Evolutionary conservation across 2,329 filamentous ascomycete species (phyloP), one percentile per base, ranked within the genome.

Genomic region (Chaetomium strumarium): DNA sequence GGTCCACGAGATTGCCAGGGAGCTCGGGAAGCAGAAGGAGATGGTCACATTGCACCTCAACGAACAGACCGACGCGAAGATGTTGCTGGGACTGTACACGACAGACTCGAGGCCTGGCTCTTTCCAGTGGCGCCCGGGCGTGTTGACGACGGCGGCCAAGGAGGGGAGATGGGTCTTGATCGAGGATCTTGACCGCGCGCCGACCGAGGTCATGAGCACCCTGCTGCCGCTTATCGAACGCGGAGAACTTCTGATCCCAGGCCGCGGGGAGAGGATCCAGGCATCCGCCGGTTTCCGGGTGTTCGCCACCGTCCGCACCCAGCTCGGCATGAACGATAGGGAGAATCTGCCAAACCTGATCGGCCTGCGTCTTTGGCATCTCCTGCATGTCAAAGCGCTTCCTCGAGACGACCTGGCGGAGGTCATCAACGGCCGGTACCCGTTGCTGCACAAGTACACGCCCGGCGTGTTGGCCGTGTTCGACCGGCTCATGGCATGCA

Each of bases 161-260:
- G 92, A 99, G 73, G 95, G 93, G 14, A 81, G 92, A 64, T 99
- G 93, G 95, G 88, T 99, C 7, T 76, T 99, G 59, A 95, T 99
- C 54, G 95, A 99, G 69, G 95, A 99, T 68, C 77, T 99, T 38
- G 91, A 99, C 66, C 84, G 92, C 57, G 93, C 93, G 11, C 93
- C 95, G 5, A 92, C 89, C 59, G 93, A 99, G 69, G 88, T 99
- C 44, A 84, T 99, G 68, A 95, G 92, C 66, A 90, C 91, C 13
- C 79, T 99, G 29, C 76, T 99, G 24, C 93, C 95, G 10, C 77
- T 99, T 9, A 91, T 99, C 55, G 93, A 99, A 70, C 83, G 88
- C 55, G 84, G 89, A n/a, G 90, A 96, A 67, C 79, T 99, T 13
- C 76, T 95, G 4, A 90, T 99, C 30, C 89, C 93, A 0, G 95